Conservation (phyloP, 169 alveolate genomes). For the Cryptosporidium viatorum region DNA sequence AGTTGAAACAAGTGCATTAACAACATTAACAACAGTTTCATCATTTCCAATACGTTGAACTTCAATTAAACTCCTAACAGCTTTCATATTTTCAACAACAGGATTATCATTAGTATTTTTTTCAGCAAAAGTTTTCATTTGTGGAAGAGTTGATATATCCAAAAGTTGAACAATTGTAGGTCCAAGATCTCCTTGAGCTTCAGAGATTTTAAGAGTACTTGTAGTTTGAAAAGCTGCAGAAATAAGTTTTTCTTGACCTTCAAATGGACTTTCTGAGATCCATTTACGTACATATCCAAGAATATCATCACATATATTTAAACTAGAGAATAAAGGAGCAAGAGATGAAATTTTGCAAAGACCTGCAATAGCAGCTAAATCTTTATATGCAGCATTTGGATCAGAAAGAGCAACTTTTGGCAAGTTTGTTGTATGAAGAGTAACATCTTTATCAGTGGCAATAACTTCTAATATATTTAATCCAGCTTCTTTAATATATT, state of each 20-base stretch:
- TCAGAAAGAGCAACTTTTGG: constrained; percentile 82
- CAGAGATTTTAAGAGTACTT: constrained; percentile 29
- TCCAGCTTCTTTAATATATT: constrained; percentile 85
- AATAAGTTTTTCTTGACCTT: constrained; percentile 51
- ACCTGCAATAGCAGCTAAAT: constrained; percentile 91
- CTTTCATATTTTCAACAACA: constrained; percentile 71
- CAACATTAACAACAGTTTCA: constrained; percentile 37
- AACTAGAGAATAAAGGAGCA: constrained; percentile 39
- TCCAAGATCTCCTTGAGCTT: constrained; percentile 64
- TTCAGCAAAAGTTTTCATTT: constrained; percentile 67
- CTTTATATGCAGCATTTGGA: constrained; percentile 87
- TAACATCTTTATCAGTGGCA: constrained; percentile 89
- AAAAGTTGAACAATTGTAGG: constrained; percentile 60
- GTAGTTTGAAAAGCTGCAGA: constrained; percentile 71
- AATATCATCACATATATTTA: constrained; percentile 62
- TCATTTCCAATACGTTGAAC: constrained; percentile 55
- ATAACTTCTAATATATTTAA: constrained; percentile 86
- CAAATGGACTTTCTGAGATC: constrained; percentile 71
- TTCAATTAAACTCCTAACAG: constrained; percentile 44
- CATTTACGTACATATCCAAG: constrained; percentile 54
- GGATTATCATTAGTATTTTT: constrained; percentile 63
- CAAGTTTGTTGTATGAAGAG: constrained; percentile 84
- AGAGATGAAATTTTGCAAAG: constrained; percentile 81
- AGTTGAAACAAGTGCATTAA: constrained; percentile 55
- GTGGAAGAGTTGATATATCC: constrained; percentile 57